Evolutionary conservation across 2,329 filamentous ascomycete species (phyloP), one percentile per base, ranked within the genome.

Genomic region (Cordyceps farinosa): DNA sequence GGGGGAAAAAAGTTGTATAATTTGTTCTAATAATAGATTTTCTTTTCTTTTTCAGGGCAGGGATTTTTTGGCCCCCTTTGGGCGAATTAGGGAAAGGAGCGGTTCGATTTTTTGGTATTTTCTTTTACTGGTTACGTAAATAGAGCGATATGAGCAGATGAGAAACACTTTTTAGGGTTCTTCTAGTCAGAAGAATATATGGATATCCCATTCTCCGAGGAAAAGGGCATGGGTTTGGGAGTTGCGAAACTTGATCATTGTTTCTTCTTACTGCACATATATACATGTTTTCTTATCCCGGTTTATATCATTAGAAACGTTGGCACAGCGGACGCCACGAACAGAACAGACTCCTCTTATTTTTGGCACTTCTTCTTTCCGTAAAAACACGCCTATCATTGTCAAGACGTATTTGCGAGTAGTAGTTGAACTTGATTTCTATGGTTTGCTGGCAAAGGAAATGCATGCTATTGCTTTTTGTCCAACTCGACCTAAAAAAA

Each of bases 111-210:
- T 47, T 32, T 52, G 22, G 22, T 22, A 22, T 51, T 56, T 54
- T 54, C 40, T 63, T 63, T 57, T 65, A 50, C 57, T 55, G 47
- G 17, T 59, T 68, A 64, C 62, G 45, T 50, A 53, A 64, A 64
- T 45, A 61, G 38, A 61, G 47, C 53, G 61, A 53, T 60, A 64
- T 40, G 45, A 51, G 54, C 42, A 45, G 42, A 57, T 47, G 54
- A 29, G 22, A 13, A 27, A 27, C 13, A 4, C 38, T 3, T 22
- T 38, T 3, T 5, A 51, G 3, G 48, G 48, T 52, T 36, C 30
- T 13, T 51, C 3, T 9, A 45, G 8, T 4, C 47, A 50, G 11
- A 29, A 29, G 47, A 50, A 45, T 17, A 15, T 11, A 50, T 30
- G 27, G 47, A 50, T 32, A 32, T 8, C 22, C 22, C 22, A 22